These are phyloP conservation scores for Lipomyces sp. DNA, from an alignment of 805 yeast genomes.

Conservation along the genomic window DNA sequence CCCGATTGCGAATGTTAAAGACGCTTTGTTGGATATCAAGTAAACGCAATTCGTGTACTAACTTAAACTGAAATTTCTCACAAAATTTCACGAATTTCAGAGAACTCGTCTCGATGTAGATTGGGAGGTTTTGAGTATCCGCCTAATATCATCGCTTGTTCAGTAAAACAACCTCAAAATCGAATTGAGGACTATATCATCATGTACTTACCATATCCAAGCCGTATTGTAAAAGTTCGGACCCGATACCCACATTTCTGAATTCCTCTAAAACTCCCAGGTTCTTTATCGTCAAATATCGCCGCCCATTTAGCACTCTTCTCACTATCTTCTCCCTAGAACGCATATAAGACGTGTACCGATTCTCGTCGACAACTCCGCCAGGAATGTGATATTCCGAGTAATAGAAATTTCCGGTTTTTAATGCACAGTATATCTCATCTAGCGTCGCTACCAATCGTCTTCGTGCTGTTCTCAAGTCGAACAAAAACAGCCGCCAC, in stretches of 20 bases:
- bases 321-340: slow-evolving; percentile 13
- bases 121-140: slow-evolving; percentile 33
- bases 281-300: slow-evolving; percentile 6
- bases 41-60: slow-evolving; percentile 32
- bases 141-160: slow-evolving; percentile 10
- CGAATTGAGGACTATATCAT: not conserved
- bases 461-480: slow-evolving; percentile 12
- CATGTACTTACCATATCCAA: slow-evolving; percentile 24
- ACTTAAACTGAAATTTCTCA: slow-evolving; percentile 24
- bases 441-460: slow-evolving; percentile 13
- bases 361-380: slow-evolving; percentile 21
- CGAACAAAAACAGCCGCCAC: slow-evolving; percentile 20
- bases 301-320: slow-evolving; percentile 11
- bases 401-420: slow-evolving; percentile 1
- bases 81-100: slow-evolving; percentile 8
- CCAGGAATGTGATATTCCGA: slow-evolving; percentile 15
- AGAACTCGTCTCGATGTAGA: slow-evolving; percentile 22
- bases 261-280: not conserved
- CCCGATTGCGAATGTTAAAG: not conserved
- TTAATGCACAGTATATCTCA: slow-evolving; percentile 1
- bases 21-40: not conserved
- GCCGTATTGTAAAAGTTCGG: slow-evolving; percentile 28
- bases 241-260: slow-evolving; percentile 13
- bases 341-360: slow-evolving; percentile 10
- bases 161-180: not conserved